These are phyloP conservation scores for Aspergillus mulundensis DNA, from an alignment of 495 filamentous ascomycete species.

Conservation along the genomic window DNA sequence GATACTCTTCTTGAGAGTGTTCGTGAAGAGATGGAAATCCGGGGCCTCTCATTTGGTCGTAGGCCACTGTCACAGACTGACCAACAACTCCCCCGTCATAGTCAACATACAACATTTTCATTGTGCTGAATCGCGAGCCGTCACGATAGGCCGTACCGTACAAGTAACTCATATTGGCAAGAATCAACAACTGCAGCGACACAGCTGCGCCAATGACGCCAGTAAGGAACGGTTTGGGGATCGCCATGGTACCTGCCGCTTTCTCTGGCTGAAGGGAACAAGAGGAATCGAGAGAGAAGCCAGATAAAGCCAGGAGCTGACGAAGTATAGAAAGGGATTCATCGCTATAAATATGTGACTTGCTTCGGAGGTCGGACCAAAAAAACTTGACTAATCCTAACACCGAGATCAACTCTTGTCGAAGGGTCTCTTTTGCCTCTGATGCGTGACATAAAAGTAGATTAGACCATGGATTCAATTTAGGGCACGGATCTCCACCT, in stretches of 20 bases:
- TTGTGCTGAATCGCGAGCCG: background rate
- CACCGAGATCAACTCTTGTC: background rate
- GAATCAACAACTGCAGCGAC: background rate
- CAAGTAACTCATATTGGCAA: conserved; percentile 1
- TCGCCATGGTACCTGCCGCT: background rate
- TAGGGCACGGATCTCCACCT: background rate
- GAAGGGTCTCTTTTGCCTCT: background rate
- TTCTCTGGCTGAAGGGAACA: background rate
- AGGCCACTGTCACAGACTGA: conserved; percentile 31
- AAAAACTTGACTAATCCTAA: background rate
- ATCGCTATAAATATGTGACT: background rate
- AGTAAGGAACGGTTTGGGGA: background rate
- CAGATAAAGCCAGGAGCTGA: background rate
- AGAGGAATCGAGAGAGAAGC: background rate
- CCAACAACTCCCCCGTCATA: conserved; percentile 43
- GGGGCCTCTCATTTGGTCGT: conserved; percentile 24
- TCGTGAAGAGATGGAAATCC: conserved; percentile 31
- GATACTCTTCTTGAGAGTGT: conserved; percentile 18
- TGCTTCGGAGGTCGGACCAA: background rate
- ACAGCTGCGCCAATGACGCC: background rate
- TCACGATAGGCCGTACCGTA: background rate
- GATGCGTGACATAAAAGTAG: background rate
- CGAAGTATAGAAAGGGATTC: background rate
- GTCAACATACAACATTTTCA: conserved; percentile 30
- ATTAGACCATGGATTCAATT: background rate